These are phyloP conservation scores for Mycena rosella DNA, from an alignment of 768 basidiomycete species.

Conservation along the genomic window DNA sequence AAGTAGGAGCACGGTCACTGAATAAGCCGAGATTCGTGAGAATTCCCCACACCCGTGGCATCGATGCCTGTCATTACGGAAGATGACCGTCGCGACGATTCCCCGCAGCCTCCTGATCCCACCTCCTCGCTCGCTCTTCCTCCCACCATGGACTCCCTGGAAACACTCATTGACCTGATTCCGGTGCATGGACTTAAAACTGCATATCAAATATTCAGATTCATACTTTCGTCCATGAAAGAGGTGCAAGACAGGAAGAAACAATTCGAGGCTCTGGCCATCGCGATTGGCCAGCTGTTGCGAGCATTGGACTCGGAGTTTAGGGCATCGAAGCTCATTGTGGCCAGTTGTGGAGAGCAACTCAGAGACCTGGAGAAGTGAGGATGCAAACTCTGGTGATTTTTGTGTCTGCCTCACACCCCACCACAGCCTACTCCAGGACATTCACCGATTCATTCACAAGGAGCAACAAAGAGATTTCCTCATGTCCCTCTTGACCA, in stretches of 20 bases:
- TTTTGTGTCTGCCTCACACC: background rate
- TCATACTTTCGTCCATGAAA: slow-evolving; percentile 1
- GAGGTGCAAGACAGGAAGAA: background rate
- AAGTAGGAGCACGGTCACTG: too few species aligned
- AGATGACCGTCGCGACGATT: too few species aligned
- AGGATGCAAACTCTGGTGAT: background rate
- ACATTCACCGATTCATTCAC: background rate
- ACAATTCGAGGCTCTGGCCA: slow-evolving; percentile 5
- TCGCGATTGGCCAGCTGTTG: slow-evolving; percentile 9
- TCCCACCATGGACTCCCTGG: background rate
- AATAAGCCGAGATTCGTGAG: too few species aligned
- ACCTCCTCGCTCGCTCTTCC: background rate
- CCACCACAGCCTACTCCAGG: background rate
- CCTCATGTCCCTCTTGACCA: background rate
- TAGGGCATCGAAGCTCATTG: background rate
- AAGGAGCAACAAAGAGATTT: background rate
- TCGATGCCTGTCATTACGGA: too few species aligned
- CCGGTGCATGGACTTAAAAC: slow-evolving; percentile 9
- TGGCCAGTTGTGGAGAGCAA: background rate
- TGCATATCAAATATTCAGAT: background rate
- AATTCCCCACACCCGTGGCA: too few species aligned
- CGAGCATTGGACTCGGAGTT: slow-evolving; percentile 1
- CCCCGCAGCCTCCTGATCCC: too few species aligned
- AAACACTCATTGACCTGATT: background rate
- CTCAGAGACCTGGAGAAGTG: background rate